These are phyloP conservation scores for Cladobotryum protrusum DNA, from an alignment of 2,329 filamentous ascomycete genomes.

Conservation along the genomic window DNA sequence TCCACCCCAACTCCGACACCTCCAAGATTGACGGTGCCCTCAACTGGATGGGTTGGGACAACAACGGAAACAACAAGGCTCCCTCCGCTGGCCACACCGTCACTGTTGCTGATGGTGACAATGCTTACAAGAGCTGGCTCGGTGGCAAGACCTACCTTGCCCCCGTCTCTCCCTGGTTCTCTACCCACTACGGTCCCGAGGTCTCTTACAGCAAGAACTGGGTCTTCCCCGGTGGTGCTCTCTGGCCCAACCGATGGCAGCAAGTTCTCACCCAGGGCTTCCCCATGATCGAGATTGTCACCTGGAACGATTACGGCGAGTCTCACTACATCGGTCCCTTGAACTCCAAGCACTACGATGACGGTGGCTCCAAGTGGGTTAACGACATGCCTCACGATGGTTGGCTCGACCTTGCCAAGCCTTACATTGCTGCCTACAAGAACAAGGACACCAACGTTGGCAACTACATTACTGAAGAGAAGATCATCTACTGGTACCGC, in stretches of 20 bases:
- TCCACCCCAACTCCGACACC: conserved; percentile 32
- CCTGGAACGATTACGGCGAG: conserved; percentile 48
- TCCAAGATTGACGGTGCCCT: conserved; percentile 39
- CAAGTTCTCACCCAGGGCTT: conserved; percentile 38
- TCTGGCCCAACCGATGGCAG: conserved; percentile 55
- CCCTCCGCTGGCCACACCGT: conserved; percentile 33
- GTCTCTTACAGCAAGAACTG: conserved; percentile 36
- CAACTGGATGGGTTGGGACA: conserved; percentile 42
- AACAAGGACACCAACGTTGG: conserved; percentile 32
- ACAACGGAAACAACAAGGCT: conserved; percentile 43
- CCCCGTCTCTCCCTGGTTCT: conserved; percentile 40
- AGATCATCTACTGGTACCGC: conserved; percentile 51
- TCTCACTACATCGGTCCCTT: conserved; percentile 49
- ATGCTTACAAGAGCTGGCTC: conserved; percentile 28
- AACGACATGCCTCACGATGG: conserved; percentile 45
- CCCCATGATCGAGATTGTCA: conserved; percentile 41
- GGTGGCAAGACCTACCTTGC: conserved; percentile 43
- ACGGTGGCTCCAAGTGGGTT: conserved; percentile 42
- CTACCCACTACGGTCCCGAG: conserved; percentile 38
- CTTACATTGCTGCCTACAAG: conserved; percentile 49
- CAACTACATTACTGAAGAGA: conserved; percentile 41
- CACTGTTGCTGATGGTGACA: conserved; percentile 35
- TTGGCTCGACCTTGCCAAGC: conserved; percentile 47
- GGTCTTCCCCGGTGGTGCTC: conserved; percentile 51
- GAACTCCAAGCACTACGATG: conserved; percentile 34